Evolutionary conservation across 305 asterid species (phyloP).

Genomic region (Caryopteris hybrid): DNA sequence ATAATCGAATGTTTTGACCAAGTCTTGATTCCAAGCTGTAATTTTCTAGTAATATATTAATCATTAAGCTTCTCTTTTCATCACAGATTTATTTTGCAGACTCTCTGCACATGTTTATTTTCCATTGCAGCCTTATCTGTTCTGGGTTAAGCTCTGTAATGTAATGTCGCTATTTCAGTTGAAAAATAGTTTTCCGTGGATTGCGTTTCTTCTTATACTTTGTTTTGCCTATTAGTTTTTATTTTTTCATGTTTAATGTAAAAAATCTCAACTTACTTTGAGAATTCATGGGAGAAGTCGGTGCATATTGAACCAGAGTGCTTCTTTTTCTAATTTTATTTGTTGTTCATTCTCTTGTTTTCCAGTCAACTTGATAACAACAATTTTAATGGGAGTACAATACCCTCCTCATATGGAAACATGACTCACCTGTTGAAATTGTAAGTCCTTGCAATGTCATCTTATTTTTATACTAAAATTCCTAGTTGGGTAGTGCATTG

Average conservation of each 20-base stretch:
- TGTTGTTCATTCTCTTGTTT: conserved; percentile 18
- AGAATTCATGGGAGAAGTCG: not conserved
- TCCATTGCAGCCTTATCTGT: not conserved
- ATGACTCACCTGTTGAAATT: conserved; percentile 60
- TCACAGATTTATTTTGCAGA: not conserved
- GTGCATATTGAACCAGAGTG: not conserved
- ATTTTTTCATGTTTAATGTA: not conserved
- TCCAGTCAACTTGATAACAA: conserved; percentile 89
- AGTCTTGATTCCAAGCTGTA: not conserved
- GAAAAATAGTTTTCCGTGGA: not conserved
- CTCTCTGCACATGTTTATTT: not conserved
- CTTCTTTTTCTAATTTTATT: conserved; percentile 1
- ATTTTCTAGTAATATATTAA: not conserved
- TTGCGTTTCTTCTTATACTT: not conserved
- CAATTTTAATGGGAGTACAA: conserved; percentile 57
- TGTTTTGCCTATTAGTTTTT: not conserved
- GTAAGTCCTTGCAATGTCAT: conserved; percentile 41
- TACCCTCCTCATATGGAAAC: conserved; percentile 68
- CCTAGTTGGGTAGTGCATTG: not conserved
- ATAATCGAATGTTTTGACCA: not conserved
- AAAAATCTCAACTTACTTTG: not conserved
- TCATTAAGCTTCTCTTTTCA: not conserved
- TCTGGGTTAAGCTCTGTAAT: not conserved
- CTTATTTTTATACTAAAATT: conserved; percentile 6
- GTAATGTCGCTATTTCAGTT: not conserved